Evolutionary conservation across 345 rosid species (phyloP), one percentile per base, ranked within the genome.

Genomic region (Salix arbutifolia): DNA sequence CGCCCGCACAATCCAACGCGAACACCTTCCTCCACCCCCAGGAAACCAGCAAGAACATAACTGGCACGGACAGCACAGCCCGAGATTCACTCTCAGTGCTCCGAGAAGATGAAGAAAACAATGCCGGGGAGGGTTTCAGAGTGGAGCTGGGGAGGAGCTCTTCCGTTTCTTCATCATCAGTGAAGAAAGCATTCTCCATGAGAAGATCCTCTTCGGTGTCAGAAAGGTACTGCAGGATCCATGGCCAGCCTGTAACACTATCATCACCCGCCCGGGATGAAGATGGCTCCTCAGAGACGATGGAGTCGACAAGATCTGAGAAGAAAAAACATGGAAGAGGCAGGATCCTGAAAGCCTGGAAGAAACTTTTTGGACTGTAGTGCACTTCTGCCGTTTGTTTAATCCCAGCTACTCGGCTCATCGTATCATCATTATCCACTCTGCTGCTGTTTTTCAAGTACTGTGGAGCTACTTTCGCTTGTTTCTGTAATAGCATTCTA

Each of bases 121-220:
- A 8, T 35, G 31, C 60, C 19, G 86, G 69, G 3, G 81, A 75
- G 60, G 76, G 68, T 4, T 76, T 67, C 50, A 73, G 73, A 31
- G 37, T 61, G 14, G 86, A 74, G 69, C 84, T 94, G 76, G 77
- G 84, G 74, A 85, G 96, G 83, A 90, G 88, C 71, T 61, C 80
- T 3, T 76, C 83, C 2, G 73, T 76, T 30, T 76, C 76, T 1
- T 87, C 97, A 19, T 79, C 92, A 75, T 30, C 90, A 2, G 84
- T 89, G 37, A 88, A 83, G 77, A 84, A 86, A 52, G 94, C 88
- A 18, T 83, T 93, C 77, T 89, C 99, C 65, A 85, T 89, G 91
- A 86, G 86, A 76, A 89, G 97, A 85, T 93, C 97, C 65, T 85
- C 93, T 0, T 95, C 99, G 14, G 94, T 91, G 16, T 87, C 93